Conservation (phyloP, 2,329 filamentous ascomycete species). For the Ophiostoma pallidulum region DNA sequence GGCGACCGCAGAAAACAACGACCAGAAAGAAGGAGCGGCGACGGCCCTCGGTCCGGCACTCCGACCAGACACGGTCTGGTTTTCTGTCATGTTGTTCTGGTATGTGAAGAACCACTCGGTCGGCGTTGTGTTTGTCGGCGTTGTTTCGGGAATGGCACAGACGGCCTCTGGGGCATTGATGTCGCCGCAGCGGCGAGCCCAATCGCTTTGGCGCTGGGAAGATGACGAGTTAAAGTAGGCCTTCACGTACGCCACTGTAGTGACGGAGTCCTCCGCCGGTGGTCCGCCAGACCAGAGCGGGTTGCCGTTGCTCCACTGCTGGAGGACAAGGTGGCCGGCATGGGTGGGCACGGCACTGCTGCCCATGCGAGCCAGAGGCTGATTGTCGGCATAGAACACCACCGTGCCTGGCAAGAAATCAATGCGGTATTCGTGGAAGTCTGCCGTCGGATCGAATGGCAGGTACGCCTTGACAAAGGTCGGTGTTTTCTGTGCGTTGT, state of each 20-base stretch:
- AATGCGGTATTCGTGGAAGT: conserved; percentile 71
- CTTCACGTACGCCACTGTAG: conserved; percentile 62
- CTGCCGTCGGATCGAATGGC: conserved; percentile 54
- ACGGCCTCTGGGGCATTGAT: conserved; percentile 28
- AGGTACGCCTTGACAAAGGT: conserved; percentile 50
- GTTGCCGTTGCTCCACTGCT: conserved; percentile 74
- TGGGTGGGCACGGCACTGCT: conserved; percentile 48
- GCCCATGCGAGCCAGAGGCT: conserved; percentile 45
- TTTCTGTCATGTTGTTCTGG: conserved; percentile 35
- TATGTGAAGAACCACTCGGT: conserved; percentile 41
- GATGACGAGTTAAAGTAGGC: conserved; percentile 69
- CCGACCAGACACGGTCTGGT: conserved; percentile 32
- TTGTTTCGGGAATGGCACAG: conserved; percentile 42
- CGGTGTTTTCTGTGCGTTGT: conserved; percentile 50
- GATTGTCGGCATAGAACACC: conserved; percentile 59
- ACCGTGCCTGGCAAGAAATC: conserved; percentile 58
- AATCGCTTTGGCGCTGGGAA: conserved; percentile 29
- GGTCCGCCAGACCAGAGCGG: conserved; percentile 61
- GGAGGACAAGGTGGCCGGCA: conserved; percentile 58
- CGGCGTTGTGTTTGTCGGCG: conserved; percentile 24
- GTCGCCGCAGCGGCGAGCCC: conserved; percentile 32
- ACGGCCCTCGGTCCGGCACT: background rate
- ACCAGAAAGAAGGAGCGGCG: background rate
- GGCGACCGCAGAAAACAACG: background rate
- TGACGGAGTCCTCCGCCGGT: conserved; percentile 49